phyloP scores from a whole-genome alignment of 2,329 filamentous ascomycete species.

The Ceratocystiopsis minuta region DNA sequence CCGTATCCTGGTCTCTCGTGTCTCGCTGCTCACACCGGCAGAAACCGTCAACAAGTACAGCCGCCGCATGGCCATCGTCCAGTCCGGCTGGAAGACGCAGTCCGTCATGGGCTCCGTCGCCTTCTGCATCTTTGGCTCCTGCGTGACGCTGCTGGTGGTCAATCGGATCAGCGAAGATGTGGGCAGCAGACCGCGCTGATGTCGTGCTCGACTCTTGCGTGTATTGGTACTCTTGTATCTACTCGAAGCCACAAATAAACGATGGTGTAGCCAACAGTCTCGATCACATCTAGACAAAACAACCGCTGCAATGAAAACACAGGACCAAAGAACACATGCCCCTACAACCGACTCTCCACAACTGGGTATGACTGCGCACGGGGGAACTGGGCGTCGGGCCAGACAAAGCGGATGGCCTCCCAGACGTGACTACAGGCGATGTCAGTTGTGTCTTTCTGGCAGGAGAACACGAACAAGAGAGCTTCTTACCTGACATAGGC shows the following conservation, averaged over 20 bases:
- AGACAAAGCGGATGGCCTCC: slow-evolving; percentile 80
- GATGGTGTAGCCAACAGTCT: no score
- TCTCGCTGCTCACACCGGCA: slow-evolving; percentile 11
- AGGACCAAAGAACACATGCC: slow-evolving; percentile 1
- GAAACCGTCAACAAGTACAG: slow-evolving; percentile 66
- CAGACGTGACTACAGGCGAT: slow-evolving; percentile 65
- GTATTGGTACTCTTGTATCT: no score
- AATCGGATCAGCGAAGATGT: slow-evolving; percentile 17
- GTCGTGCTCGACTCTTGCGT: no score
- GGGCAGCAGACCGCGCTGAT: no score
- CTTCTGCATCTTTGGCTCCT: slow-evolving; percentile 44
- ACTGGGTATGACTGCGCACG: slow-evolving; percentile 46
- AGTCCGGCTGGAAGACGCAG: slow-evolving; percentile 88
- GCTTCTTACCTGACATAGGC: slow-evolving; percentile 62
- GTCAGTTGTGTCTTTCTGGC: slow-evolving; percentile 6
- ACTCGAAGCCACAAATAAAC: no score
- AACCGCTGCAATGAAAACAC: slow-evolving; percentile 1
- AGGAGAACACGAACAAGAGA: slow-evolving; percentile 5
- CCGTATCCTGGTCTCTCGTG: neutral
- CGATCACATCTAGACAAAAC: neutral
- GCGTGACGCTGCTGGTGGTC: slow-evolving; percentile 41
- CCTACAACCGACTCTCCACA: slow-evolving; percentile 63
- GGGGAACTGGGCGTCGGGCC: slow-evolving; percentile 79
- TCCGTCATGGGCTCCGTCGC: slow-evolving; percentile 47
- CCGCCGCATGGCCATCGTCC: slow-evolving; percentile 62